Conservation (phyloP, 2,329 filamentous ascomycete genomes). For the Triangularia setosa region DNA sequence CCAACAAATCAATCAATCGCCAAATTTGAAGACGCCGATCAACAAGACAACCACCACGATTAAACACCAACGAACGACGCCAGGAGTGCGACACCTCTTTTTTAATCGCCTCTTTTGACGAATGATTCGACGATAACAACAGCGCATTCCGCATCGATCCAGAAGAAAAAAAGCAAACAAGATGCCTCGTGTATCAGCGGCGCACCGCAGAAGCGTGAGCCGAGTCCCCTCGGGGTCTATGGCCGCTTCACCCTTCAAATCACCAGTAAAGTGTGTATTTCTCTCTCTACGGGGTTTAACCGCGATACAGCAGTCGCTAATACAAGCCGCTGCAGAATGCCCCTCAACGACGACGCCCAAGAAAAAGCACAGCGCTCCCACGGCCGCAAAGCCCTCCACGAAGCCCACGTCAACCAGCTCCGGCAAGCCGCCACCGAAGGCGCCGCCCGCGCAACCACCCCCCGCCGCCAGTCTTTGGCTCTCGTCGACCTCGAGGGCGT, state of each 20-base stretch:
- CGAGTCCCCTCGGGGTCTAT: slow-evolving; percentile 46
- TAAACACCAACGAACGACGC: background rate
- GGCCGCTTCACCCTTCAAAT: slow-evolving; percentile 52
- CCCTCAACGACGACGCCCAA: slow-evolving; percentile 89
- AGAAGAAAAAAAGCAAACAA: slow-evolving; percentile 26
- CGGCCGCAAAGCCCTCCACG: slow-evolving; percentile 81
- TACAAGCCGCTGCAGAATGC: slow-evolving; percentile 61
- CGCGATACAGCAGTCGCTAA: background rate
- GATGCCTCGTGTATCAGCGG: slow-evolving; percentile 58
- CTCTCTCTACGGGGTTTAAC: background rate
- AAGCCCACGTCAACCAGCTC: slow-evolving; percentile 88
- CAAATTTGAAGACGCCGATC: slow-evolving; percentile 16
- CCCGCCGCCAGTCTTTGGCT: slow-evolving; percentile 49
- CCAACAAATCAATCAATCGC: background rate
- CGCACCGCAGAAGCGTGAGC: slow-evolving; percentile 46
- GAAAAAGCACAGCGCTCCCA: slow-evolving; percentile 88
- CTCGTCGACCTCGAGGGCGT: slow-evolving; percentile 54
- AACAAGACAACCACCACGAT: slow-evolving; percentile 4
- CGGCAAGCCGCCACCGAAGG: slow-evolving; percentile 62
- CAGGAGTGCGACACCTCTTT: background rate
- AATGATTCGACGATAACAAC: slow-evolving; percentile 12
- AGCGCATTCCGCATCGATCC: slow-evolving; percentile 19
- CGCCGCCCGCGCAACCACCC: slow-evolving; percentile 52
- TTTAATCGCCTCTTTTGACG: background rate
- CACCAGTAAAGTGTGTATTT: slow-evolving; percentile 51